Conservation (phyloP, 768 basidiomycete genomes). For the Lactarius indigo region DNA sequence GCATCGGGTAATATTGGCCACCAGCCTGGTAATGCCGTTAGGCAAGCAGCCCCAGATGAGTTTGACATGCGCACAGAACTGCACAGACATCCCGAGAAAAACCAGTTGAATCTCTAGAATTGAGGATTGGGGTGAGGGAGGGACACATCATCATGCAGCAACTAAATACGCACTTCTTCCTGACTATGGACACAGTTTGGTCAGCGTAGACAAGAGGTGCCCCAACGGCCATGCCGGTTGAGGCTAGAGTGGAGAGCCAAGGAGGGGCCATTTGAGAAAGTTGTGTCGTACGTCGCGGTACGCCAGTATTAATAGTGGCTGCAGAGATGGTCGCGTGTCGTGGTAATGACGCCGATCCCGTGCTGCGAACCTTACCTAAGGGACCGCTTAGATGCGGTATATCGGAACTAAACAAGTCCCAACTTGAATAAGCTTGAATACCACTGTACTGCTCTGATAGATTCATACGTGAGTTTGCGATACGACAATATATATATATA, state of each 20-base stretch:
- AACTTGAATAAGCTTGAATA: no score
- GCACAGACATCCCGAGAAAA: slow-evolving; percentile 87
- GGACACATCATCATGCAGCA: slow-evolving; percentile 1
- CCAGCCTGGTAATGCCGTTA: slow-evolving; percentile 43
- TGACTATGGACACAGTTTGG: slow-evolving; percentile 76
- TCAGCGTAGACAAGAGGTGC: slow-evolving; percentile 84
- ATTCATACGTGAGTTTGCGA: not conserved
- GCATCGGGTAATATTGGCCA: slow-evolving; percentile 84
- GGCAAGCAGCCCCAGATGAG: not conserved
- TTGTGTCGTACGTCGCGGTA: not conserved
- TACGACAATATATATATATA: not conserved
- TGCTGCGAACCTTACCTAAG: no score
- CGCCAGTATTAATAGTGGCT: not conserved
- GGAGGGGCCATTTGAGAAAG: slow-evolving; percentile 37
- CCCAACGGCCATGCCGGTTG: slow-evolving; percentile 80
- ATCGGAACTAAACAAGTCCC: no score
- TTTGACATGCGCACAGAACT: slow-evolving; percentile 52
- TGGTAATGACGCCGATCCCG: not conserved
- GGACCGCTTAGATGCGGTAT: no score
- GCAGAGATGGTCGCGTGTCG: not conserved
- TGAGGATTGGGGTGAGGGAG: slow-evolving; percentile 11
- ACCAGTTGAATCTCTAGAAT: slow-evolving; percentile 70
- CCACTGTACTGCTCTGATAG: no score
- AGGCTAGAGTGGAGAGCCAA: slow-evolving; percentile 69
- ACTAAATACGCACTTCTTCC: slow-evolving; percentile 52